Conservation (phyloP, 2,329 filamentous ascomycete species). For the Penicillium sp. region DNA sequence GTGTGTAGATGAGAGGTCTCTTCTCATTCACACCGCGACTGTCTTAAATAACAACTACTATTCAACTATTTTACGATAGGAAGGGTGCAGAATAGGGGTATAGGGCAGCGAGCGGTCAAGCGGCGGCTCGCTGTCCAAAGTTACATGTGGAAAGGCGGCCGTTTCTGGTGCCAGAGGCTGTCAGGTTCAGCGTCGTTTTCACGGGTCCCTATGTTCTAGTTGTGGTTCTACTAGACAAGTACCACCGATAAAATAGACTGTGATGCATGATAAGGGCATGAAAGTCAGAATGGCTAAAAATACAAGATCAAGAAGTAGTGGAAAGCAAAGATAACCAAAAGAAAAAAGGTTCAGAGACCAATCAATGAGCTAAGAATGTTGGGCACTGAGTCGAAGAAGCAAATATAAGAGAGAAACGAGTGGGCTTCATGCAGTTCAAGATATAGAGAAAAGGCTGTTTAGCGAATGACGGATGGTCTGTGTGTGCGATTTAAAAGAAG, state of each 20-base stretch:
- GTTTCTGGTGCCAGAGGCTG: background rate
- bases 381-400: background rate
- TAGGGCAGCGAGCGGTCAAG: too few species aligned
- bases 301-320: constrained; percentile 5
- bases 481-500: background rate
- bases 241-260: background rate
- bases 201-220: background rate
- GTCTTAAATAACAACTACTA: too few species aligned
- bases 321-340: background rate
- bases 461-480: constrained; percentile 7
- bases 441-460: background rate
- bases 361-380: constrained; percentile 1
- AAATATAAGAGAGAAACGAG: background rate
- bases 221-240: background rate
- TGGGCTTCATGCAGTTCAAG: background rate
- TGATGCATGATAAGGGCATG: constrained; percentile 8
- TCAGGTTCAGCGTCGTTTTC: background rate
- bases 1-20: too few species aligned
- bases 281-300: constrained; percentile 3
- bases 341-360: constrained; percentile 1
- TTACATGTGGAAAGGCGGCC: background rate
- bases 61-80: too few species aligned
- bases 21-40: too few species aligned
- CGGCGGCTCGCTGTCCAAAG: too few species aligned
- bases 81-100: too few species aligned